Conservation (phyloP, 2,329 filamentous ascomycete genomes). For the Aphanocladium album region DNA sequence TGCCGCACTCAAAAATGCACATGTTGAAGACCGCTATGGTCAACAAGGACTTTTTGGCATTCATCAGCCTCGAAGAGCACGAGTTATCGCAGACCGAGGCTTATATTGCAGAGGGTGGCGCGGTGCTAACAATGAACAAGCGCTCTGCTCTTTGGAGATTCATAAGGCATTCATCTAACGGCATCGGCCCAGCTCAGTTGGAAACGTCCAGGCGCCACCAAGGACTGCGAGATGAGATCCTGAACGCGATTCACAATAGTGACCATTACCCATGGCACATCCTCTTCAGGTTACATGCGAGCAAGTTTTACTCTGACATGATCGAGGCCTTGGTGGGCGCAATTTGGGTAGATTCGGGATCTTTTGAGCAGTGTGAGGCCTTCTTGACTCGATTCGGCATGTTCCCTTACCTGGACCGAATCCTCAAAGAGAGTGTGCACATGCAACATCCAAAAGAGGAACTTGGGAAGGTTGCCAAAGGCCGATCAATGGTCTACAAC, state of each 20-base stretch:
- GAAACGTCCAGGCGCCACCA: slow-evolving; percentile 41
- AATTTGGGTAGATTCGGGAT: slow-evolving; percentile 74
- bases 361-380: slow-evolving; percentile 50
- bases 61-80: slow-evolving; percentile 59
- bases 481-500: slow-evolving; percentile 50
- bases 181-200: slow-evolving; percentile 44
- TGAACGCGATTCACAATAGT: slow-evolving; percentile 43
- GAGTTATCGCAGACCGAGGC: slow-evolving; percentile 19
- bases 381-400: slow-evolving; percentile 64
- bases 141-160: slow-evolving; percentile 59
- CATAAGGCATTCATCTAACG: slow-evolving; percentile 53
- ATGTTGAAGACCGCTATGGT: slow-evolving; percentile 68
- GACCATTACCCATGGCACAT: slow-evolving; percentile 69
- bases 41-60: slow-evolving; percentile 76
- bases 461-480: slow-evolving; percentile 54
- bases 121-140: slow-evolving; percentile 18
- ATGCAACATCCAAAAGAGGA: slow-evolving; percentile 62
- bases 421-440: slow-evolving; percentile 57
- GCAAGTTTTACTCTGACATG: slow-evolving; percentile 80
- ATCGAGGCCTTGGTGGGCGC: slow-evolving; percentile 78
- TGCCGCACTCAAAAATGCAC: slow-evolving; percentile 62
- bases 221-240: slow-evolving; percentile 43
- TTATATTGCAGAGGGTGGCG: slow-evolving; percentile 14
- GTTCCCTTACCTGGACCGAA: slow-evolving; percentile 53
- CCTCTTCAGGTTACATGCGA: slow-evolving; percentile 58